Percentiles rank a stretch among this genome's conserved stretches.
These are phyloP conservation scores for Lenzites betulinus DNA, from an alignment of 768 basidiomycete genomes.

Conservation along the genomic window DNA sequence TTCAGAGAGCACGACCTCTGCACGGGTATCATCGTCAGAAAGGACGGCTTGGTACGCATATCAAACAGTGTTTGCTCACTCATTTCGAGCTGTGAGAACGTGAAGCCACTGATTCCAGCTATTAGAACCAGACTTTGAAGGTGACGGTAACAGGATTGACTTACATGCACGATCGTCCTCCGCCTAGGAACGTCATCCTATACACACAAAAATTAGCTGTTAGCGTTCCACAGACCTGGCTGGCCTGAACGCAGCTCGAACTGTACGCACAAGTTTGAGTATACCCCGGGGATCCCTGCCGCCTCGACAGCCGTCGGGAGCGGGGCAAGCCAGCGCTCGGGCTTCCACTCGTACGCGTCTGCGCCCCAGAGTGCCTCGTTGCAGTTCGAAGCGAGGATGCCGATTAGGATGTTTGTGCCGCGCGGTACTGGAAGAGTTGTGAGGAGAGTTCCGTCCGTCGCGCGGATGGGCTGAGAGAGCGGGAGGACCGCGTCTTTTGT, in stretches of 20 bases:
- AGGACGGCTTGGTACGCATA: neutral
- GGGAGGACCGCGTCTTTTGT: conserved; percentile 60
- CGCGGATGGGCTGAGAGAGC: conserved; percentile 50
- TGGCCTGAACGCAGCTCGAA: neutral
- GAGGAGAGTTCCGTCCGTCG: conserved; percentile 41
- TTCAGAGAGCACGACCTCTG: conserved; percentile 8
- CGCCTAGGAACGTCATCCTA: conserved; percentile 4
- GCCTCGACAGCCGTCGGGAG: conserved; percentile 22
- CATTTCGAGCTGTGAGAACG: conserved; percentile 8
- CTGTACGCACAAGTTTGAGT: conserved; percentile 24
- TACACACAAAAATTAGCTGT: neutral
- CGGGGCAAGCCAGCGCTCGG: conserved; percentile 59
- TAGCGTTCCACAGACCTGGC: conserved; percentile 1
- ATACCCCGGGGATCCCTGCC: conserved; percentile 27
- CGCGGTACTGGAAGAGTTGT: conserved; percentile 47
- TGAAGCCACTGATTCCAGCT: neutral
- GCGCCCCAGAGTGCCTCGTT: conserved; percentile 62
- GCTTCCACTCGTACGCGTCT: conserved; percentile 58
- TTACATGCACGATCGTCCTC: conserved; percentile 2
- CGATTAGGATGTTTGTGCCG: conserved; percentile 46
- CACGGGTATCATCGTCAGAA: neutral
- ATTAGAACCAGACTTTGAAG: neutral
- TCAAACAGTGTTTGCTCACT: neutral
- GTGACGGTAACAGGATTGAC: neutral
- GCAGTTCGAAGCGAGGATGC: conserved; percentile 49